Conservation (phyloP, 805 yeast species). For the Blastobotrys robertii region DNA sequence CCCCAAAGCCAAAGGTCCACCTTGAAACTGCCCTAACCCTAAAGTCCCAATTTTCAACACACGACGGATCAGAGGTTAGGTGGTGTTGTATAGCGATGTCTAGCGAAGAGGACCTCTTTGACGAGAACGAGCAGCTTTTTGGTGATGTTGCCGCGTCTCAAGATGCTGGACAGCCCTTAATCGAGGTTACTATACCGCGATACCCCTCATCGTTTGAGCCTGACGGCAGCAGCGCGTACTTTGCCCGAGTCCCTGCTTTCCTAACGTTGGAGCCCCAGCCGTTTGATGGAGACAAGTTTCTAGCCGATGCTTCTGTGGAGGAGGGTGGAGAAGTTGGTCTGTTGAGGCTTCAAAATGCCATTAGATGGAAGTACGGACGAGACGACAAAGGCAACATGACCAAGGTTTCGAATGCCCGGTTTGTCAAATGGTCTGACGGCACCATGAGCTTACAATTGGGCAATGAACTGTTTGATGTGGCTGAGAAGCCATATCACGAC, state of each 20-base stretch:
- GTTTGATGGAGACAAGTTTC: constrained; percentile 65
- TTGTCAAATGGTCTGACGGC: constrained; percentile 94
- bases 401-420: constrained; percentile 82
- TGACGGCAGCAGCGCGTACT: constrained; percentile 28
- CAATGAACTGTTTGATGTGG: constrained; percentile 69
- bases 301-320: constrained; percentile 35
- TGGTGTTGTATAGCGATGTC: neutral
- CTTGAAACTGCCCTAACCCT: neutral
- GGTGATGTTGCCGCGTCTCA: neutral
- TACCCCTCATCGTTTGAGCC: constrained; percentile 22
- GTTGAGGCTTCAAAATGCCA: constrained; percentile 53
- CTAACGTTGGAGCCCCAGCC: constrained; percentile 76
- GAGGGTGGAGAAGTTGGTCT: constrained; percentile 27
- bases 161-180: constrained; percentile 2
- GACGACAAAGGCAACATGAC: constrained; percentile 55
- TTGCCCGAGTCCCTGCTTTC: constrained; percentile 72
- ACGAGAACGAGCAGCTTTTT: constrained; percentile 14
- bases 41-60: neutral
- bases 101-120: constrained; percentile 14
- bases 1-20: neutral
- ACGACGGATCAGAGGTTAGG: neutral
- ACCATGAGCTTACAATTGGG: constrained; percentile 78
- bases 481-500: constrained; percentile 51
- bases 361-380: constrained; percentile 89
- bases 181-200: constrained; percentile 22